These are phyloP conservation scores for Candida koratica DNA, from an alignment of 805 yeast genomes.

Conservation along the genomic window DNA sequence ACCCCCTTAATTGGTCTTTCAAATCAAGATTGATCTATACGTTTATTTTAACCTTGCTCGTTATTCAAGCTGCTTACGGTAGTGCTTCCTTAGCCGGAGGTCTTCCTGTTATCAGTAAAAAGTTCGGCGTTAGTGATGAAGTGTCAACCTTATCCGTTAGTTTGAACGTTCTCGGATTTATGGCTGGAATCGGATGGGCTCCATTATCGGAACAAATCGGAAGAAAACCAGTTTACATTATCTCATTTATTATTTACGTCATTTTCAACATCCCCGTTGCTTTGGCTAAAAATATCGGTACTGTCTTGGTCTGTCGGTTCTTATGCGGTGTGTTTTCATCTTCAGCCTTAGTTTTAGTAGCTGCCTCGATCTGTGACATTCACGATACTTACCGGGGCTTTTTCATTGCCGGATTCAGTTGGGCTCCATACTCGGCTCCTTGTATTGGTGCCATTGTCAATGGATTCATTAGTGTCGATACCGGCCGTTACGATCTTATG, in stretches of 20 bases:
- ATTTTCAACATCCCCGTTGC: constrained; percentile 88
- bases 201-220: constrained; percentile 86
- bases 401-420: constrained; percentile 88
- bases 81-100: constrained; percentile 91
- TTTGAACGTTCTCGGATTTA: constrained; percentile 83
- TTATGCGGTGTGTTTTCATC: constrained; percentile 83
- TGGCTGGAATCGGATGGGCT: constrained; percentile 83
- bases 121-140: constrained; percentile 67
- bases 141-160: constrained; percentile 80
- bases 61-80: constrained; percentile 89
- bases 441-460: constrained; percentile 84
- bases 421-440: constrained; percentile 92
- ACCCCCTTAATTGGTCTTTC: constrained; percentile 82
- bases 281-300: constrained; percentile 74
- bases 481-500: constrained; percentile 65
- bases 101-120: constrained; percentile 58
- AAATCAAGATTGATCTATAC: constrained; percentile 63
- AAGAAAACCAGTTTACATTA: constrained; percentile 75
- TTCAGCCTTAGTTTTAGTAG: constrained; percentile 80
- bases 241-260: constrained; percentile 69
- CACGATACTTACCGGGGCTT: constrained; percentile 79
- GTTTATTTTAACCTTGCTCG: constrained; percentile 61
- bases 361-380: constrained; percentile 88
- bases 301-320: constrained; percentile 77
- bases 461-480: constrained; percentile 74